These are phyloP conservation scores for Leccinum ponderosum DNA, from an alignment of 1,284 basidiomycete species.

Conservation along the genomic window DNA sequence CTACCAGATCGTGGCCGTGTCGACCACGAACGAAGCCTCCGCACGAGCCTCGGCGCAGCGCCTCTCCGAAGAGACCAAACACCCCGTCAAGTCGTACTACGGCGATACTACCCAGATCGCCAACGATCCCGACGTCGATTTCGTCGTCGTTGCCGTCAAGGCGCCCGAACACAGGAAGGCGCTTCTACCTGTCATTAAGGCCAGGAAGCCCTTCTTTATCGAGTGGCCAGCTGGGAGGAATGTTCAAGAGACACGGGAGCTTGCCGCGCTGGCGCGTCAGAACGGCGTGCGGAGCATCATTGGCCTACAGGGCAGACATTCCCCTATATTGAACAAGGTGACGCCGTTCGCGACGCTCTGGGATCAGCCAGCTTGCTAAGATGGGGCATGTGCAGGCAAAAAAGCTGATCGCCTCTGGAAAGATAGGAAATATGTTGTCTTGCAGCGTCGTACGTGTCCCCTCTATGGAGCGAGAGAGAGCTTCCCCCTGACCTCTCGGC, in stretches of 20 bases:
- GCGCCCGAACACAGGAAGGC: constrained; percentile 13
- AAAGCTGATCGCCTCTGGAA: constrained; percentile 12
- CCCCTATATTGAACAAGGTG: constrained; percentile 13
- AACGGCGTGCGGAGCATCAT: constrained; percentile 10
- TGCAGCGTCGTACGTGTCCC: constrained; percentile 12
- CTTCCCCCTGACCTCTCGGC: too few species aligned
- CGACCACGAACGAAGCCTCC: constrained; percentile 15
- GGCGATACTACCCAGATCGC: constrained; percentile 18
- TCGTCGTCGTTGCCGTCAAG: constrained; percentile 16
- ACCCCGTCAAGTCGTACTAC: constrained; percentile 15
- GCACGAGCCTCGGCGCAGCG: constrained; percentile 12
- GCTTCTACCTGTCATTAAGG: constrained; percentile 14
- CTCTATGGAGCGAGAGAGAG: background rate
- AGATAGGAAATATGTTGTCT: constrained; percentile 13
- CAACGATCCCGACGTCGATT: constrained; percentile 15
- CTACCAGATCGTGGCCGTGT: constrained; percentile 17
- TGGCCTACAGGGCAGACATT: constrained; percentile 16
- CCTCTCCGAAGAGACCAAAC: constrained; percentile 6
- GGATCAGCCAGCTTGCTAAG: background rate
- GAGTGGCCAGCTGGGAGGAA: constrained; percentile 17
- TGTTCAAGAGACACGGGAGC: constrained; percentile 11
- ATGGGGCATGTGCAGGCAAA: constrained; percentile 4
- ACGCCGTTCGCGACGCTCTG: background rate
- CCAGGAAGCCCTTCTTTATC: constrained; percentile 15
- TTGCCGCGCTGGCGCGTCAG: constrained; percentile 12